Evolutionary conservation across 2,329 filamentous ascomycete genomes (phyloP).

Genomic region (Arthrobotrys iridis): DNA sequence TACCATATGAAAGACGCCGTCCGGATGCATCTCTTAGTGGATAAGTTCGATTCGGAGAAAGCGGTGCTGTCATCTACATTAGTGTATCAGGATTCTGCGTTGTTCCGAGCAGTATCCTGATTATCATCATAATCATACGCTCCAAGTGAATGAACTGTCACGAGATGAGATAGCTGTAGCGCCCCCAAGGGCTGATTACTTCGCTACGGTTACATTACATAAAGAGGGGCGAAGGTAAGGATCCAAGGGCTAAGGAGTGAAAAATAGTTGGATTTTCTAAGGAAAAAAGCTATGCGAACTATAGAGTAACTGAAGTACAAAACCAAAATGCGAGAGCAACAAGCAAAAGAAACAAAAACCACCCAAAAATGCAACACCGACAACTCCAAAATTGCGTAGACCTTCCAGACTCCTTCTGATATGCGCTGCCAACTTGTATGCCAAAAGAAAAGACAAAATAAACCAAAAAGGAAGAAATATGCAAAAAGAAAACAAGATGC

Average conservation of each 20-base stretch:
- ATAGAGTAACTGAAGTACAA: neutral
- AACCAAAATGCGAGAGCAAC: neutral
- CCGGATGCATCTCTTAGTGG: too few species aligned
- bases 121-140: too few species aligned
- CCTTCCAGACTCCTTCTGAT: neutral
- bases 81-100: too few species aligned
- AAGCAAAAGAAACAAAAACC: neutral
- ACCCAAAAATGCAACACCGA: slow-evolving; percentile 11
- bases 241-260: slow-evolving; percentile 12
- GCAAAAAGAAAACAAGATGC: too few species aligned
- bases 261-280: slow-evolving; percentile 27
- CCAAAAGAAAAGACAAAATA: neutral
- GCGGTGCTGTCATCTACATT: too few species aligned
- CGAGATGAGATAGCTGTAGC: too few species aligned
- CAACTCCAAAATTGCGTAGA: slow-evolving; percentile 12
- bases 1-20: too few species aligned
- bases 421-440: neutral
- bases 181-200: too few species aligned
- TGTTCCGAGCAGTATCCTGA: too few species aligned
- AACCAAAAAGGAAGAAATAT: too few species aligned
- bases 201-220: neutral
- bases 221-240: neutral
- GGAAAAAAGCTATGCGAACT: neutral
- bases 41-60: too few species aligned
- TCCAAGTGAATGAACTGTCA: too few species aligned